These are phyloP conservation scores for maize (Zea mays) DNA, from an alignment of 176 grass and related monocot genomes.

Conservation along the genomic window DNA sequence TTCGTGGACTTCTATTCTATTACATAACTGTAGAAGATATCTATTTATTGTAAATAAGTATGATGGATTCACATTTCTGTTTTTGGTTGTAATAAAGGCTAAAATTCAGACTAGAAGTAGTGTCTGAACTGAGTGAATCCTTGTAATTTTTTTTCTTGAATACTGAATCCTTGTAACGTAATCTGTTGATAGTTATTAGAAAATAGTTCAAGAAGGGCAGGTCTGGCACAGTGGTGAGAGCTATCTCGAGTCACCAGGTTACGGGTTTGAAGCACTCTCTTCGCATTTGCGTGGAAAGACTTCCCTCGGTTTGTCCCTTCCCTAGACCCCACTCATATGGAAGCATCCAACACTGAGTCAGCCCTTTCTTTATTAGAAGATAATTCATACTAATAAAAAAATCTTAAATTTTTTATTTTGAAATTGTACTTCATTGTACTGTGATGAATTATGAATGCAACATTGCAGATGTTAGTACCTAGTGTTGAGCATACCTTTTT, in stretches of 20 bases:
- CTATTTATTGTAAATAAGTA: not conserved
- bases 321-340: not conserved
- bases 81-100: too few relatives aligned
- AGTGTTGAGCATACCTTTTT: not conserved
- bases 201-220: not conserved
- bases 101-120: too few relatives aligned
- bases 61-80: not conserved
- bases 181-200: not conserved
- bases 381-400: not conserved
- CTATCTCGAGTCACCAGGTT: too few relatives aligned
- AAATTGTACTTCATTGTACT: conserved; percentile 3
- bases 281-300: too few relatives aligned
- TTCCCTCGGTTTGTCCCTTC: too few relatives aligned
- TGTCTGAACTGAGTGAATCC: not conserved
- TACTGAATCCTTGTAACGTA: not conserved
- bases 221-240: too few relatives aligned
- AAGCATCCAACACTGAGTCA: too few relatives aligned
- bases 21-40: not conserved
- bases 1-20: not conserved
- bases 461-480: not conserved
- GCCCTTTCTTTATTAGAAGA: not conserved
- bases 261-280: too few relatives aligned
- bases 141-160: not conserved
- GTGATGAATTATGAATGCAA: not conserved
- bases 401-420: not conserved